A percentile compares a stretch with the other conserved stretches of the same genome.
Conservation (phyloP, 257 asterid species). For the Ajuga chamaepitys region DNA sequence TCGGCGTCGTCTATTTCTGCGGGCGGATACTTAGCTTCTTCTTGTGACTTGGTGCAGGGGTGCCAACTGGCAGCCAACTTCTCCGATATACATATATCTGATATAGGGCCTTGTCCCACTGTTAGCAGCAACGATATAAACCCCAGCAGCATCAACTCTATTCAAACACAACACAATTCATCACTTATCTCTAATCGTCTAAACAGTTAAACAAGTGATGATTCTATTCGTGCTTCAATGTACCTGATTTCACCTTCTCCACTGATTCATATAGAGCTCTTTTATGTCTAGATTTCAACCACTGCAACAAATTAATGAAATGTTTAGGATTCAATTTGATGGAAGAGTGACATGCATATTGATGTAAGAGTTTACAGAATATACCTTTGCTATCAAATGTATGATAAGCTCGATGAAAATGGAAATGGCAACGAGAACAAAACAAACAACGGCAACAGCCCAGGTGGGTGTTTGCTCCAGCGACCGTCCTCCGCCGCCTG, state of each 20-base stretch:
- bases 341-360: no score
- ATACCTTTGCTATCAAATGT: constrained; percentile 69
- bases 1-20: constrained; percentile 12
- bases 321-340: no score
- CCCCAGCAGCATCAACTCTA: constrained; percentile 93
- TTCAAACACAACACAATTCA: background rate
- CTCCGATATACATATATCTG: constrained; percentile 61
- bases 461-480: constrained; percentile 86
- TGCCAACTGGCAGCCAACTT: constrained; percentile 65
- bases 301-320: constrained; percentile 37
- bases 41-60: constrained; percentile 60
- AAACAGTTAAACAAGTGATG: background rate
- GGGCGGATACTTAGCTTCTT: background rate
- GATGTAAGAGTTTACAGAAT: no score
- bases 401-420: constrained; percentile 58
- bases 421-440: constrained; percentile 56
- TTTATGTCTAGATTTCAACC: constrained; percentile 61
- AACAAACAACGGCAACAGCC: constrained; percentile 90
- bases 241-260: constrained; percentile 88
- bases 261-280: constrained; percentile 72
- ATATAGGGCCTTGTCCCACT: constrained; percentile 54
- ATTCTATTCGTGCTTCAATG: background rate
- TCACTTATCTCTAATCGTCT: no score
- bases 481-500: constrained; percentile 58
- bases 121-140: constrained; percentile 84